Conservation (phyloP, 2,329 filamentous ascomycete genomes). For the Helminthosporium solani region DNA sequence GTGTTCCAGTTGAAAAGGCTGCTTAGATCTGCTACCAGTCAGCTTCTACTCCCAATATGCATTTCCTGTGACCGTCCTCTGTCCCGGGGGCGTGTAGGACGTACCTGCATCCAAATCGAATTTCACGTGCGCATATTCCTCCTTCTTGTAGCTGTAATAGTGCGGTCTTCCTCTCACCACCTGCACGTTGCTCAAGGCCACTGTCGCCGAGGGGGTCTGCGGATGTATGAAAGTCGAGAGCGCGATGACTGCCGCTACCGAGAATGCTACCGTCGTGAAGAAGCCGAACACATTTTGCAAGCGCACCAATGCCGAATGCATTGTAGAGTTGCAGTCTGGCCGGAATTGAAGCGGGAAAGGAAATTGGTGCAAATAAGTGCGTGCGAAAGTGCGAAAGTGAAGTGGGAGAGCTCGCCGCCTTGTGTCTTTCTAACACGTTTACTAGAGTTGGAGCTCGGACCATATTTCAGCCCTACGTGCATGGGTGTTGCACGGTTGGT, state of each 20-base stretch:
- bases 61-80: neutral
- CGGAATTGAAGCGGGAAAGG: neutral
- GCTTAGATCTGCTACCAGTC: constrained; percentile 63
- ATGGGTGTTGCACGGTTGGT: too few species aligned
- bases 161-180: constrained; percentile 91
- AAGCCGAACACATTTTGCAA: constrained; percentile 94
- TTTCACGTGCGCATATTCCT: constrained; percentile 92
- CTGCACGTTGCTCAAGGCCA: constrained; percentile 75
- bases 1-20: constrained; percentile 99
- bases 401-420: constrained; percentile 3
- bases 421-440: constrained; percentile 44
- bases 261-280: constrained; percentile 92
- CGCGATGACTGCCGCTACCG: constrained; percentile 76
- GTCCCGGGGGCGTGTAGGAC: constrained; percentile 4
- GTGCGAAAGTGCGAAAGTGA: neutral
- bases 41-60: neutral
- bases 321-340: constrained; percentile 49
- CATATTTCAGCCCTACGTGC: constrained; percentile 15
- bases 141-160: constrained; percentile 88
- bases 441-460: constrained; percentile 9
- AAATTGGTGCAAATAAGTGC: constrained; percentile 2
- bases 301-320: constrained; percentile 86
- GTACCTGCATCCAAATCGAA: constrained; percentile 83
- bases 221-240: constrained; percentile 72
- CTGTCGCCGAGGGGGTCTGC: constrained; percentile 64